Evolutionary conservation across 2,329 filamentous ascomycete species (phyloP), one percentile per base, ranked within the genome.

Genomic region (Sporothrix brasiliensis): DNA sequence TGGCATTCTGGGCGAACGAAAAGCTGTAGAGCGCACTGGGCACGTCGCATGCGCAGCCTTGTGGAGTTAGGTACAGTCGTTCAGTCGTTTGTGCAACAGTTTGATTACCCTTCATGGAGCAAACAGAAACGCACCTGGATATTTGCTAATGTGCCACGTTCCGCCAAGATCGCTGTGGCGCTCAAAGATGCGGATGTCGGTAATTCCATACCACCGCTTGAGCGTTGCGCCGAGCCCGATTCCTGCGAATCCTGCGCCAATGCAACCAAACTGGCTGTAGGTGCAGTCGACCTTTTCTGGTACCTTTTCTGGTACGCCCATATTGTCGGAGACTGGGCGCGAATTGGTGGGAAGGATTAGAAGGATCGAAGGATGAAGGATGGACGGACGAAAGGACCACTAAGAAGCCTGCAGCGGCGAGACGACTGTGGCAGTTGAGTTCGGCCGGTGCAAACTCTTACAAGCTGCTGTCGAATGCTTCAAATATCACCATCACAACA

Each of bases 221-320:
- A 63, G 58, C 58, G 58, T 63, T 4, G 58, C 58, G 13, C 58
- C 58, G n/a, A 63, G 58, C 14, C 58, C 58, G n/a, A 63, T 63
- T 3, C n/a, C 58, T 1, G 58, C 47, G 39, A 63, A 63, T 4
- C 58, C 58, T 39, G 58, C 13, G n/a, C 58, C 58, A n/a, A 63
- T 63, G 58, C 58, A 63, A 21, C 58, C 58, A 49, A 63, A 63
- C 41, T 63, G 58, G 39, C 58, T 63, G 39, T 63, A 63, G 2
- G 58, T 47, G 58, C 58, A 63, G 39, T 41, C 19, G 58, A 9
- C 14, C 41, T 24, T 27, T 9, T 41, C 9, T 11, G 24, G 5
- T 39, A 9, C 14, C 41, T 24, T 27, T 9, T 41, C 9, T 11
- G 24, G 5, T 39, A 7, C 39, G 30, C 10, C 21, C 58, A 63